Evolutionary conservation across 2,329 filamentous ascomycete genomes (phyloP), one percentile per base, ranked within the genome.

Genomic region (Knoxdaviesia proteae): DNA sequence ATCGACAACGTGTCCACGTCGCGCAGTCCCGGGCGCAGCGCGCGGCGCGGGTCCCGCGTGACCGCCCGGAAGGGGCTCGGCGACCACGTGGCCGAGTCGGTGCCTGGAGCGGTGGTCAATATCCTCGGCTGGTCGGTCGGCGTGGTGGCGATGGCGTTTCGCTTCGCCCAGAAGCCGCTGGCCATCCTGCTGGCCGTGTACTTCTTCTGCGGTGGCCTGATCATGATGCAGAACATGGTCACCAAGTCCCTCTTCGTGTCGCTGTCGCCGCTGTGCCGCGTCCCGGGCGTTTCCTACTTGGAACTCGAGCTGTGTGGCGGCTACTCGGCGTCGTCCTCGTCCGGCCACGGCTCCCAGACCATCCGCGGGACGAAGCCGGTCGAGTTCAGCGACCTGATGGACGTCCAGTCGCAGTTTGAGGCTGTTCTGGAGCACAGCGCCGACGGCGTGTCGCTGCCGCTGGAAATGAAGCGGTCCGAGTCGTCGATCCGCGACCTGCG

Each of bases 401-500:
- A 67, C 11, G 71, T 80, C 1, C 83, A 92, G 56, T 64, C 71
- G n/a, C 69, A 76, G 32, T 84, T 92, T 44, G 81, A 86, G 56
- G 71, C 80, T 45, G 74, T 90, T 1, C 60, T 90, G 4, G 72
- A 82, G 49, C 71, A 74, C 45, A 74, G 73, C 10, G 69, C 74
- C 1, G 68, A 75, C 29, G 73, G 76, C 1, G 71, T 77, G 2
- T 74, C 73, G 1, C 60, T 90, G 3, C 82, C 82, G 0, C 64
- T 81, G 49, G 79, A 84, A 50, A 86, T 90, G 75, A 87, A 84
- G 60, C 70, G 74, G 7, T 77, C 77, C 3, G 81, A 88, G 56
- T 65, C 74, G 2, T 76, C 78, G 1, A 76, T 90, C 34, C 71
- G 82, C 36, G 82, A 87, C 51, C 60, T 90, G 30, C 73, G 79